Evolutionary conservation across 495 filamentous ascomycete genomes (phyloP).

Genomic region (Penicillium ochrochloron): DNA sequence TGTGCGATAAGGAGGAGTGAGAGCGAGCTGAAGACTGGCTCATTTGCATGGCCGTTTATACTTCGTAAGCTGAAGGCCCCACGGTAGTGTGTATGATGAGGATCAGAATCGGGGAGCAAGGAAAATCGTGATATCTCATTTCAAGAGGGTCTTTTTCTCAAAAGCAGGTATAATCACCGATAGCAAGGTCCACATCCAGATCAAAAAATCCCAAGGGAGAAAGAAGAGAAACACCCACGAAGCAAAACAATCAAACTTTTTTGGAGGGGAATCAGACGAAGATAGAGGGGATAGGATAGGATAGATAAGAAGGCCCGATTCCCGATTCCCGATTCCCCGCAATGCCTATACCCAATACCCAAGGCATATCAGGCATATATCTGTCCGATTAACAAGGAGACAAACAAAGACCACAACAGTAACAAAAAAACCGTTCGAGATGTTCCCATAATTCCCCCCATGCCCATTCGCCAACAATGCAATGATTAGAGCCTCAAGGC

Average conservation of each 20-base stretch:
- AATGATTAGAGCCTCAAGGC: constrained; percentile 19
- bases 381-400: constrained; percentile 8
- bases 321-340: background rate
- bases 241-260: constrained; percentile 9
- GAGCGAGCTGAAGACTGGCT: no score
- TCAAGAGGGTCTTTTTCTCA: background rate
- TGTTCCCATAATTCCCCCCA: constrained; percentile 38
- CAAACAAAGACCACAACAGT: constrained; percentile 7
- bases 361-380: background rate
- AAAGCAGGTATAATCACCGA: background rate
- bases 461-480: constrained; percentile 36
- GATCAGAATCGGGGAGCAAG: background rate
- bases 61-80: no score
- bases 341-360: background rate
- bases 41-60: no score
- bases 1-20: no score
- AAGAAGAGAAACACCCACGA: background rate
- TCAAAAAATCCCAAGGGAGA: background rate
- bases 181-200: background rate
- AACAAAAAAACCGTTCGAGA: constrained; percentile 25
- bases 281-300: background rate
- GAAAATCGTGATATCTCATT: constrained; percentile 21
- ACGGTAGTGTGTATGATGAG: no score
- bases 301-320: background rate
- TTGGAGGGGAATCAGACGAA: background rate